Evolutionary conservation across 2,329 filamentous ascomycete species (phyloP).

Genomic region (Amauroascus verrucosus): DNA sequence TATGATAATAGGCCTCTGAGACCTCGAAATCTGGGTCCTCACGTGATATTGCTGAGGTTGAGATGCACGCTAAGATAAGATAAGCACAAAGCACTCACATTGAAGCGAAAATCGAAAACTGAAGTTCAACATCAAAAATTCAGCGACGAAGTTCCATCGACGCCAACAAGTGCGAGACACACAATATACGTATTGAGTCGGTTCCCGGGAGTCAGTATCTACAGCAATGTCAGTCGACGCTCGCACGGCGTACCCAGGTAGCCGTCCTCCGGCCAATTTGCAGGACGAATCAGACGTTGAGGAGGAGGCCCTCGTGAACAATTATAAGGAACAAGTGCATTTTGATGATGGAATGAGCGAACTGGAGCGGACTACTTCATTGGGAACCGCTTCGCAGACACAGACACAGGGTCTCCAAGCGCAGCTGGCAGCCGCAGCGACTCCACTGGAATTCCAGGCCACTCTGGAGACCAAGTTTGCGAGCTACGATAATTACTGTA

Average conservation of each 20-base stretch:
- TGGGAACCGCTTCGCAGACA: constrained; percentile 61
- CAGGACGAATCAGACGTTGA: constrained; percentile 87
- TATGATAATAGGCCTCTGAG: no score
- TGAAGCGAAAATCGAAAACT: constrained; percentile 30
- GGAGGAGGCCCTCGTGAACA: constrained; percentile 89
- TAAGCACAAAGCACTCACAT: constrained; percentile 32
- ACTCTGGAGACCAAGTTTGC: constrained; percentile 94
- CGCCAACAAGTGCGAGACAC: background rate
- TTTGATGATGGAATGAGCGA: constrained; percentile 81
- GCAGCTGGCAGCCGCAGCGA: constrained; percentile 79
- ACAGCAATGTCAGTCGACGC: constrained; percentile 37
- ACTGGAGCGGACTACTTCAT: constrained; percentile 61
- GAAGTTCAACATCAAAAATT: constrained; percentile 11
- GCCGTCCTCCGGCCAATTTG: constrained; percentile 32
- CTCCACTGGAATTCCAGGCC: constrained; percentile 90
- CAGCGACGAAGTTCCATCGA: constrained; percentile 1
- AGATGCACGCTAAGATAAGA: constrained; percentile 31
- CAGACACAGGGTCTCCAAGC: constrained; percentile 84
- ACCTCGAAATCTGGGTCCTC: no score
- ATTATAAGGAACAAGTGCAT: constrained; percentile 93
- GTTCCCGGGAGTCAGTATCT: background rate
- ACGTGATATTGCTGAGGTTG: constrained; percentile 13
- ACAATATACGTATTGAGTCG: background rate
- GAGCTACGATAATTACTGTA: constrained; percentile 99
- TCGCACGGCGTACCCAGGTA: constrained; percentile 26